Evolutionary conservation across 1,284 basidiomycete genomes (phyloP), one percentile per base, ranked within the genome.

Genomic region (Fomitiporia mediterranea): DNA sequence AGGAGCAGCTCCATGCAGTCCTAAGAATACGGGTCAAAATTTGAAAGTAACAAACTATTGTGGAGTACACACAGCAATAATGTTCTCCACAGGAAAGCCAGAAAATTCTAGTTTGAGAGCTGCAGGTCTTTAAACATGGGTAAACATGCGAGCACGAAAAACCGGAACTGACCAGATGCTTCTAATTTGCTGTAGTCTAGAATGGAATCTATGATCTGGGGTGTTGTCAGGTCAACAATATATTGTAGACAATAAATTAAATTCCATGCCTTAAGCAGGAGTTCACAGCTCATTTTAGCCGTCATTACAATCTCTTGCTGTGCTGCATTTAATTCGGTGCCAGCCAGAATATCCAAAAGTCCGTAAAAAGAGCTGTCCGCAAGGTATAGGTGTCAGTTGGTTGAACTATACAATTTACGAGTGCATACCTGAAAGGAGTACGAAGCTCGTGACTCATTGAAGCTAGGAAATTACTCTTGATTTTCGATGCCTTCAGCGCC

Each of bases 401-500:
- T 28, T 32, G 37, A 21, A 9, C 19, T 27, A 30, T 19, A 51
- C 13, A 43, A 15, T n/a, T n/a, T 17, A 30, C 17, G 8, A 5
- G 1, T 30, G 54, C 61, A n/a, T 61, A 81, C 82, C 82, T 84
- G 67, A 87, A 87, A 1, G 84, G 84, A 1, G 84, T 86, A 47
- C 84, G 73, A 53, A 87, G 68, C 65, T 87, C 84, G 59, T 86
- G 84, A 61, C 82, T 84, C 84, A 87, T 87, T 6, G 83, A 86
- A 6, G 84, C 84, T 58, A 87, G 67, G 64, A 87, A 87, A 62
- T 86, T 86, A 64, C 83, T 84, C 68, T 86, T 86, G 65, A 83
- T 85, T 82, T 85, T 85, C 1, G 84, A 85, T 1, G 84, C 84
- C 62, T 84, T 85, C 57, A 86, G 63, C 17, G 84, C 84, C 63